Base-by-base conservation (phyloP, 225 moss, liverwort and hornwort genomes). In the Sphagnum contortum region DNA sequence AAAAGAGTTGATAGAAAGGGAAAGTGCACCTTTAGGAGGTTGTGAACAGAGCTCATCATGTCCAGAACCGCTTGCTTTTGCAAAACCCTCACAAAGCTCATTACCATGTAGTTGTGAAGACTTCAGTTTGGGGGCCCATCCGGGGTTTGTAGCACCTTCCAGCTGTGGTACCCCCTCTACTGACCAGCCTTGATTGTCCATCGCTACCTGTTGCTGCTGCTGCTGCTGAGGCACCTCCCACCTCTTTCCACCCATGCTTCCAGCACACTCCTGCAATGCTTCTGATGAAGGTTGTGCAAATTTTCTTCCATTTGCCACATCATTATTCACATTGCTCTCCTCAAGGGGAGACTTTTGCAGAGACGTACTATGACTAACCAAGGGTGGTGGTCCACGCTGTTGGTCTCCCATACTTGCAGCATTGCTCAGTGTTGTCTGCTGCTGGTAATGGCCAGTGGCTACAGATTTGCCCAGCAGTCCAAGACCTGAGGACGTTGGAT, bases 331-430 rank as follows among this genome's bases (percentile, higher is more conserved):
- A 66, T 50, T 69, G 73, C 69, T 65, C 4, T 73, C 64, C 59
- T 73, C 73, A 57, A 78, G 29, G 12, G 72, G 57, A 54, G 63
- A 62, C 55, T 72, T 77, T 62, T 73, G 72, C 75, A 69, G 57
- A 55, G 61, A 55, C 68, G 68, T 71, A 58, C 73, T 77, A 60
- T 69, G 29, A 29, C 29, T 29, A 29, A 29, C 68, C 60, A 70
- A 56, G 12, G 68, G 73, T 44, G 73, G 57, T 58, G 50, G 10
- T 55, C 63, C 65, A 7, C 1, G 29, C 29, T 29, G 29, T 29
- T 60, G 65, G 14, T 74, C 81, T 67, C 62, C 61, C 67, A 74
- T 70, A 44, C 61, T 69, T 12, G 70, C 62, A 60, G 63, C 65
- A 14, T 67, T 56, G 50, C 55, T 71, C 49, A 29, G 29, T 29